Conservation (phyloP, 345 rosid species). For the Citropsis articulata region DNA sequence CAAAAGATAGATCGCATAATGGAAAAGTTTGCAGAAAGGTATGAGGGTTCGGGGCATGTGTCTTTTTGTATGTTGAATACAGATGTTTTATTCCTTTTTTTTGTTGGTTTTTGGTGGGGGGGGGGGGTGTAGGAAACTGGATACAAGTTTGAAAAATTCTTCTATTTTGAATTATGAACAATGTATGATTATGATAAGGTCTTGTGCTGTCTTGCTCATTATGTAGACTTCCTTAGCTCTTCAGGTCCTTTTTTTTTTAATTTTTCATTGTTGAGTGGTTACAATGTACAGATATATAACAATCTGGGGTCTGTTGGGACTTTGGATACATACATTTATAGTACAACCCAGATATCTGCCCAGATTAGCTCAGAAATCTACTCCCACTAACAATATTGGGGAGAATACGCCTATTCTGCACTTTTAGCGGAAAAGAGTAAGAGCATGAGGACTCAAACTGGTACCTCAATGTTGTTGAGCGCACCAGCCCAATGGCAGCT, state of each 20-base stretch:
- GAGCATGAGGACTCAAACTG: too few species aligned
- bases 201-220: not conserved
- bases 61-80: not conserved
- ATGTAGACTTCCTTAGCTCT: not conserved
- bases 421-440: too few species aligned
- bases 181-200: not conserved
- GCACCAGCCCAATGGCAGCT: too few species aligned
- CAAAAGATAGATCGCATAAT: conserved; percentile 98
- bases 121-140: not conserved
- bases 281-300: too few species aligned
- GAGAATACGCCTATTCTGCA: too few species aligned
- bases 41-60: conserved; percentile 10
- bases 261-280: too few species aligned
- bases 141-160: not conserved
- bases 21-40: conserved; percentile 99
- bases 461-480: too few species aligned
- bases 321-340: too few species aligned
- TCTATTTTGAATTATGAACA: not conserved
- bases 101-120: accelerated
- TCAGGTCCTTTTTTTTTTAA: not conserved
- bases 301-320: too few species aligned
- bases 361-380: too few species aligned
- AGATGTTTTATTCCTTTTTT: not conserved
- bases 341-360: too few species aligned
- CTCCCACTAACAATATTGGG: too few species aligned